Base-by-base conservation (phyloP, 305 asterid species). In the Rubia peregrina region DNA sequence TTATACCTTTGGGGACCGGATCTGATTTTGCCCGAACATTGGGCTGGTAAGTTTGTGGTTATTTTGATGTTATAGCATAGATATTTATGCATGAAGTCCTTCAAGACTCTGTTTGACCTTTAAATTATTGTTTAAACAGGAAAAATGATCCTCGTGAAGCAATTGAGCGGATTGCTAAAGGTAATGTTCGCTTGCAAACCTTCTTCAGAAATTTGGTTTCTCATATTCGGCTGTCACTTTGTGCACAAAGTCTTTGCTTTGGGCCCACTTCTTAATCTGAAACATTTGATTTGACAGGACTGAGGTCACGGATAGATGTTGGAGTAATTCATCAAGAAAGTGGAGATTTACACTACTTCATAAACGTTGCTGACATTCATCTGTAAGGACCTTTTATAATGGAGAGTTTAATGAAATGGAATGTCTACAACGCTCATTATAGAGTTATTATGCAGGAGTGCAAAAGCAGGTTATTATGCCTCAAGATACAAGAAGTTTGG, bases 1-100 rank as follows among this genome's bases (percentile, higher is more conserved):
- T 89, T 73, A 88, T 91, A 59, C 98, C 98, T 60, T 77, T 91
- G 81, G 98, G 98, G 75, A 91, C 96, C 74, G 96, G 92, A 81
- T 89, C 95, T 44, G 98, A 91, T 80, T 91, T 89, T 72, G 94
- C 95, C 65, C 87, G 95, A 80, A 89, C 98, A 65, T 82, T 88
- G 78, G 90, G 95, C 71, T 91, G 95, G 98, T 91, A 48, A 82
- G 91, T 48, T 80, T 73, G 74, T 56, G 77, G 73, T 77, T 80
- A 74, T 71, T 69, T 44, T 73, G 70, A 51, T 67, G 38, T 46
- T 73, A 14, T 44, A 42, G 49, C 42, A 21, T 64, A 59, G 66
- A 26, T 14, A 69, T 48, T 42, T 56, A 6, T 0, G 38, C 59
- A 55, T 33, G 53, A 14, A 56, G 10, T 75, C 65, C 43, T 43